Base-by-base conservation (phyloP, 768 basidiomycete species). In the Sarcomyxa edulis region DNA sequence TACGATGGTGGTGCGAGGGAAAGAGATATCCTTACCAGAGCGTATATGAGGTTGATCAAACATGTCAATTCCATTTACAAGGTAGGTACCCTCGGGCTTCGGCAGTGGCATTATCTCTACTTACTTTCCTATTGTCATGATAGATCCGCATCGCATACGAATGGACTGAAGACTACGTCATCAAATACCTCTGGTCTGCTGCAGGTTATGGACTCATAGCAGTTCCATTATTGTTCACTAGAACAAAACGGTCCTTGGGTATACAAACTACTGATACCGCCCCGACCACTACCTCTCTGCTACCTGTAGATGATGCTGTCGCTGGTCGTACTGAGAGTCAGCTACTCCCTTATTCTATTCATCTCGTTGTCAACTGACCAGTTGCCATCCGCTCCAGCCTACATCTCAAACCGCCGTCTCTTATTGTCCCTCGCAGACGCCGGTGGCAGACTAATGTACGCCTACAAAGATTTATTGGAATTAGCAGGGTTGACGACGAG, bases 131-230 rank as follows among this genome's bases (percentile, higher is more conserved):
- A 34, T 15, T 38, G 5, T 11, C 30, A 4, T 25, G 20, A 9
- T 44, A 89, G 85, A 88, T 91, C 37, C 82, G 91, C 11, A 89
- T 94, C 32, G 84, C 84, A 2, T 94, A 90, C 52, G 89, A 81
- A 62, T 96, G 88, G 93, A 96, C 89, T 1, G 94, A 96, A 54
- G 94, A 96, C 64, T 93, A 90, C 48, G 85, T 96, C 14, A 92
- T 96, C 69, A 96, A 96, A 59, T 97, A 96, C 56, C 64, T 89
- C 7, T 96, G 92, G 94, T 91, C 87, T 7, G 93, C 93, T 1
- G 82, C 81, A 4, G 95, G 95, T 0, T 98, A 97, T 58, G 74
- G 72, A 4, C 71, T 97, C 15, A 97, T 98, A 53, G 88, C 92
- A 6, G 82, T 97, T 1, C 95, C 94, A 0, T 72, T 95, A 14